phyloP scores from a whole-genome alignment of 1,284 basidiomycete species.

The Cryptococcus hybrid region DNA sequence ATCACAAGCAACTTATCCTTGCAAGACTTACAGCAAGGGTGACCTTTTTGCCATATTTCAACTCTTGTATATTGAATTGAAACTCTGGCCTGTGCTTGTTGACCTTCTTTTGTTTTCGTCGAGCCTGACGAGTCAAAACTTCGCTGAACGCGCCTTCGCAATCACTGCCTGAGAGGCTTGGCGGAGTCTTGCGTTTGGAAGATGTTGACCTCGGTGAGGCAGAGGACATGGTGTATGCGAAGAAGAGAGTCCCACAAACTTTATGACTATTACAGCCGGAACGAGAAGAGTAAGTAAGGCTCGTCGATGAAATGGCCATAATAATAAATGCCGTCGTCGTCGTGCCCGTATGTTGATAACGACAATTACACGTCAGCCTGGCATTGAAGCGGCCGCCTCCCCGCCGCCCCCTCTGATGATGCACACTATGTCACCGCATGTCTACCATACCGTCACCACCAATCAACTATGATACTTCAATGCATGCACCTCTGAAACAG shows the following conservation, averaged over 20 bases:
- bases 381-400: no score
- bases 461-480: no score
- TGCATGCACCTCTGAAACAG: no score
- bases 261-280: no score
- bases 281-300: no score
- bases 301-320: no score
- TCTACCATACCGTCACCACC: no score
- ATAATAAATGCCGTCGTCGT: no score
- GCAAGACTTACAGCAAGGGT: conserved; percentile 64
- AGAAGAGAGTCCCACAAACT: not conserved
- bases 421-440: no score
- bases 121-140: conserved; percentile 58
- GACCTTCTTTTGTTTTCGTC: conserved; percentile 71
- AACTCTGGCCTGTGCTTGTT: conserved; percentile 68
- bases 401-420: no score
- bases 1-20: not conserved
- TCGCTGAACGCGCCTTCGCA: conserved; percentile 60
- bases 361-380: no score
- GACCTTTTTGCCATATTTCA: conserved; percentile 66
- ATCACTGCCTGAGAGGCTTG: not conserved
- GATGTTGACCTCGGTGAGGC: not conserved
- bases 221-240: not conserved
- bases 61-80: conserved; percentile 72
- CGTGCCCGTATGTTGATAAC: no score
- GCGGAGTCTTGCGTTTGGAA: conserved; percentile 6